Evolutionary conservation across 2,329 filamentous ascomycete genomes (phyloP), one percentile per base, ranked within the genome.

Genomic region (Botrytis tulipae): DNA sequence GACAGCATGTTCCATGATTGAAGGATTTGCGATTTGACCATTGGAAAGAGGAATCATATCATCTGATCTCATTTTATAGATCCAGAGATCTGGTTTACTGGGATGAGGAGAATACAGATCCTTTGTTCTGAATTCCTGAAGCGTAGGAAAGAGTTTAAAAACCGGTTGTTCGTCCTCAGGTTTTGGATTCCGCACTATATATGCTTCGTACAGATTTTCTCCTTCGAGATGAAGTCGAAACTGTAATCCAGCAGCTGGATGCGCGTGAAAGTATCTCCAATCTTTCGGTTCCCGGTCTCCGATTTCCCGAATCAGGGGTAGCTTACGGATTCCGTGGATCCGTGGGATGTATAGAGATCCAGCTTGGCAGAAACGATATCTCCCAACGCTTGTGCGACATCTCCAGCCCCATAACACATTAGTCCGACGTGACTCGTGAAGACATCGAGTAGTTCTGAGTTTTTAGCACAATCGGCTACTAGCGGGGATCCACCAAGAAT

Each of bases 51-150:
- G 42, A 35, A 75, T 73, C 37, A 73, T 72, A 63, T 75, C 74
- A 67, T 74, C 74, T 29, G 70, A 57, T 40, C 74, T 54, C 6
- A 65, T 66, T 48, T 32, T 35, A 35, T 68, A 73, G 42, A 51
- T 42, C 74, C 74, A 75, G 20, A 75, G 48, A 29, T 63, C 62
- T 37, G 59, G n/a, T 25, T 73, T 73, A 4, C 67, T 72, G 4
- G 67, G 60, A 68, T 75, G 74, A 44, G 48, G 54, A 16, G 37
- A 68, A 32, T 63, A 75, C 6, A 75, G 60, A 69, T 75, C 74
- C 12, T 37, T 35, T 18, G 35, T 60, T 16, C 35, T 25, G 4
- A 44, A 69, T 32, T 70, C n/a, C 16, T 68, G 18, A 25, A 67
- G 65, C 14, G 51, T 32, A 42, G 46, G 66, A n/a, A 51, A 68